phyloP scores from a whole-genome alignment of 192 early-diverging fungal genomes.

The Coemansia sp. region DNA sequence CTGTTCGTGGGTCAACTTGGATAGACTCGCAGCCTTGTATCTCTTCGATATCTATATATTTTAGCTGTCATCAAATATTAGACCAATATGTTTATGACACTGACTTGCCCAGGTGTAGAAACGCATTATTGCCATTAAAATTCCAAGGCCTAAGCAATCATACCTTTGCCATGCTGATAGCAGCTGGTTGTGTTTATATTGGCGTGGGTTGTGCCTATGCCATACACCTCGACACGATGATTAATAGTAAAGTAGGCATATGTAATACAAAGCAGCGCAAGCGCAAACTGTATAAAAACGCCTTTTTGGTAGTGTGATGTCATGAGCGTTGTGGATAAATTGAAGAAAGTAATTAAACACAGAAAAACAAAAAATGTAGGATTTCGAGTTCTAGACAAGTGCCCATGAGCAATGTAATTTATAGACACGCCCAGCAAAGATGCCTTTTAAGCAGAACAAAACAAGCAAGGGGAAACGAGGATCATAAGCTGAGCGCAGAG shows the following conservation, averaged over 20 bases:
- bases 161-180: conserved; percentile 49
- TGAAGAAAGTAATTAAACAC: background rate
- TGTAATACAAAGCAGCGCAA: conserved; percentile 18
- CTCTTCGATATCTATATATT: conserved; percentile 27
- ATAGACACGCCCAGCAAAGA: background rate
- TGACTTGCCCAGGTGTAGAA: background rate
- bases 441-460: background rate
- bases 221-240: conserved; percentile 34
- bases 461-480: background rate
- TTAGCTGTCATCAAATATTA: background rate
- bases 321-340: background rate
- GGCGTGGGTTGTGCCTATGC: conserved; percentile 31
- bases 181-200: conserved; percentile 37
- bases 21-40: conserved; percentile 63
- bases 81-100: background rate
- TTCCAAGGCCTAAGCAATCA: background rate
- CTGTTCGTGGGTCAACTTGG: conserved; percentile 55
- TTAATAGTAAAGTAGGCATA: conserved; percentile 25
- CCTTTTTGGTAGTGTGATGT: conserved; percentile 13
- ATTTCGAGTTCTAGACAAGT: background rate
- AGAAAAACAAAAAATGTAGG: background rate
- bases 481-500: background rate
- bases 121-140: background rate
- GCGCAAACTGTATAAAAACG: conserved; percentile 28
- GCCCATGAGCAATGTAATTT: background rate